Percentiles rank a stretch among this genome's conserved stretches.
These are phyloP conservation scores for Mycena vulgaris DNA, from an alignment of 768 basidiomycete genomes.

Conservation along the genomic window DNA sequence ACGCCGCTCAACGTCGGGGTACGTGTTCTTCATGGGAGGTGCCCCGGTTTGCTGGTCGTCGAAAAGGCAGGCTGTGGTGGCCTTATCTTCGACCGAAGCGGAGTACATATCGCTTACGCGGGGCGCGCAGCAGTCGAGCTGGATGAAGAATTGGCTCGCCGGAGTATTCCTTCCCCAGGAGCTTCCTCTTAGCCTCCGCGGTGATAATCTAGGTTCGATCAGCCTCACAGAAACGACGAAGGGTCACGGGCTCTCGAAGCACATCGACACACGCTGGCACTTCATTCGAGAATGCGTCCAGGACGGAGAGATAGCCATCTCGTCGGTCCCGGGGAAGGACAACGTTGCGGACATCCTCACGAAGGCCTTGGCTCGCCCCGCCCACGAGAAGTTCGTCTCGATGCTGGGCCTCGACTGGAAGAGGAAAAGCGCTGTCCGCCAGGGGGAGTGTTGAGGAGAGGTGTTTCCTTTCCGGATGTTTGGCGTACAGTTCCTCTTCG, in stretches of 20 bases:
- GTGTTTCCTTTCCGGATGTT: no score
- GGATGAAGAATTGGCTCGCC: constrained; percentile 32
- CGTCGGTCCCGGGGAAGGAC: constrained; percentile 36
- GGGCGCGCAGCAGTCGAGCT: constrained; percentile 41
- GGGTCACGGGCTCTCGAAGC: constrained; percentile 28
- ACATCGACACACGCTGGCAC: constrained; percentile 36
- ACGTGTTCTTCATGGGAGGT: constrained; percentile 46
- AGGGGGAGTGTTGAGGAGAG: no score
- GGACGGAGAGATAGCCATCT: constrained; percentile 17
- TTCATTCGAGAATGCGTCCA: constrained; percentile 34
- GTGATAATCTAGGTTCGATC: no score
- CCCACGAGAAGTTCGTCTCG: constrained; percentile 8
- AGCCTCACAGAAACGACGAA: no score
- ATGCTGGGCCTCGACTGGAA: constrained; percentile 21
- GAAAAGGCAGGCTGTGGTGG: constrained; percentile 45
- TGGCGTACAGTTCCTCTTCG: no score
- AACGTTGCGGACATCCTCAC: constrained; percentile 50
- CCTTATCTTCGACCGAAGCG: constrained; percentile 34
- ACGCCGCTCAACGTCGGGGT: constrained; percentile 45
- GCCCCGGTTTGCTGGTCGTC: constrained; percentile 49
- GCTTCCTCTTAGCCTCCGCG: no score
- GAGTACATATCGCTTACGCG: constrained; percentile 14
- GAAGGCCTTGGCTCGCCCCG: constrained; percentile 39
- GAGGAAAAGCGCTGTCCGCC: constrained; percentile 13
- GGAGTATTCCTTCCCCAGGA: constrained; percentile 31